Evolutionary conservation across 208 protist genomes (phyloP).

Genomic region (Lotmaria passim): DNA sequence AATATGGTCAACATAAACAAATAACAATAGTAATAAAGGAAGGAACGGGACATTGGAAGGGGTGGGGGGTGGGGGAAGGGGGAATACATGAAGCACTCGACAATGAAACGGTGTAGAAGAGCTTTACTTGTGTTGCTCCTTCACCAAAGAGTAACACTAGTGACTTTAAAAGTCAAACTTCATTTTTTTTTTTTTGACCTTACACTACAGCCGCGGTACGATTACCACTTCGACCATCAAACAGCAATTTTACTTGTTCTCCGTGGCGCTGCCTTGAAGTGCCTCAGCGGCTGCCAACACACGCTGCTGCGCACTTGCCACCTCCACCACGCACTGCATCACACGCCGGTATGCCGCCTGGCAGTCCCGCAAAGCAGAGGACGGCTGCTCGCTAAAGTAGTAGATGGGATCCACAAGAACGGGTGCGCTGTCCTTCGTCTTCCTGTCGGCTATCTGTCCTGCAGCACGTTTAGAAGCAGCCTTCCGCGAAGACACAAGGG

Average conservation of each 20-base stretch:
- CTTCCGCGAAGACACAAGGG: neutral
- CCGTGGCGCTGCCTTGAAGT: neutral
- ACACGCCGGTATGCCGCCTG: conserved; percentile 50
- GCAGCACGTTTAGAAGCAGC: neutral
- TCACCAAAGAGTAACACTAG: too few species aligned
- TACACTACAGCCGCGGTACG: too few species aligned
- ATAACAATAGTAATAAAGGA: too few species aligned
- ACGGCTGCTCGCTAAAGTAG: conserved; percentile 49
- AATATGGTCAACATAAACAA: neutral
- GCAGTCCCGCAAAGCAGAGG: conserved; percentile 48
- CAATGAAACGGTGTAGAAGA: too few species aligned
- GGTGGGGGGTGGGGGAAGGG: too few species aligned
- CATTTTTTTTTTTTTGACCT: too few species aligned
- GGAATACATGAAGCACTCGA: too few species aligned
- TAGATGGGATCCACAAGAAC: conserved; percentile 37
- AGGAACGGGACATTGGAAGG: too few species aligned
- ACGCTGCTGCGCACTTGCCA: conserved; percentile 50
- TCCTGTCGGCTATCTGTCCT: neutral
- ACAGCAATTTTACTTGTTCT: too few species aligned
- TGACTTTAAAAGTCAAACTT: too few species aligned
- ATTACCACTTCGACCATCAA: too few species aligned
- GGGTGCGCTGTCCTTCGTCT: neutral
- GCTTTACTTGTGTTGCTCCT: too few species aligned
- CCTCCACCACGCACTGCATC: conserved; percentile 40
- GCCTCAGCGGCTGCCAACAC: conserved; percentile 33